phyloP scores from a whole-genome alignment of 2,329 filamentous ascomycete species.

The Fusarium camptoceras region DNA sequence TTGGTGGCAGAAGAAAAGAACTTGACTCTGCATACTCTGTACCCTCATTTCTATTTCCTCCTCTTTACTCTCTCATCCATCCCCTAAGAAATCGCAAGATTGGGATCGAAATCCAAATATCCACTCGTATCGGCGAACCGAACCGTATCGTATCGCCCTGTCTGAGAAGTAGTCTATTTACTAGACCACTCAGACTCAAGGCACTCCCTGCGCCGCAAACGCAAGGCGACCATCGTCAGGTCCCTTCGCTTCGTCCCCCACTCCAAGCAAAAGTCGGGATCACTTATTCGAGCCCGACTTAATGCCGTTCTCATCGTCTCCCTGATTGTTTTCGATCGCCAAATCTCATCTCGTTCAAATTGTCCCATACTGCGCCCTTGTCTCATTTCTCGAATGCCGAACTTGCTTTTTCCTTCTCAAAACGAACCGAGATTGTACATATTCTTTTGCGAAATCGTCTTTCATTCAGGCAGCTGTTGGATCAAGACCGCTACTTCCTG shows the following conservation, averaged over 20 bases:
- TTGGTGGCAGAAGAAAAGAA: constrained; percentile 21
- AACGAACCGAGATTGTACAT: constrained; percentile 14
- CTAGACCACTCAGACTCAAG: neutral
- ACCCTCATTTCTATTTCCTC: constrained; percentile 2
- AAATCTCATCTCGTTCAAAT: neutral
- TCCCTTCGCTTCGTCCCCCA: constrained; percentile 3
- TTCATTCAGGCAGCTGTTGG: neutral
- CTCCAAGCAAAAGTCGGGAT: constrained; percentile 1
- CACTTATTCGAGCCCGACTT: constrained; percentile 8
- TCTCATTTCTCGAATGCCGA: neutral
- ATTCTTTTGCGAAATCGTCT: constrained; percentile 15
- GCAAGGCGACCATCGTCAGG: constrained; percentile 4
- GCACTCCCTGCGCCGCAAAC: constrained; percentile 3
- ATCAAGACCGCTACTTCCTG: neutral
- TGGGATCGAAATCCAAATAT: neutral
- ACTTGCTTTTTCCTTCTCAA: neutral
- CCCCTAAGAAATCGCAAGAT: neutral
- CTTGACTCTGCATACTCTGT: constrained; percentile 21
- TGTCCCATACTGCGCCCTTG: neutral
- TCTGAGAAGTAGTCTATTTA: neutral
- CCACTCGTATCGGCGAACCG: neutral
- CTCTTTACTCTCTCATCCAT: neutral
- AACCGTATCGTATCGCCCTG: neutral
- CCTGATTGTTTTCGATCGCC: neutral
- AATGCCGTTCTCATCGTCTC: neutral